Base-by-base conservation (phyloP, 495 filamentous ascomycete species). In the Letharia columbiana region DNA sequence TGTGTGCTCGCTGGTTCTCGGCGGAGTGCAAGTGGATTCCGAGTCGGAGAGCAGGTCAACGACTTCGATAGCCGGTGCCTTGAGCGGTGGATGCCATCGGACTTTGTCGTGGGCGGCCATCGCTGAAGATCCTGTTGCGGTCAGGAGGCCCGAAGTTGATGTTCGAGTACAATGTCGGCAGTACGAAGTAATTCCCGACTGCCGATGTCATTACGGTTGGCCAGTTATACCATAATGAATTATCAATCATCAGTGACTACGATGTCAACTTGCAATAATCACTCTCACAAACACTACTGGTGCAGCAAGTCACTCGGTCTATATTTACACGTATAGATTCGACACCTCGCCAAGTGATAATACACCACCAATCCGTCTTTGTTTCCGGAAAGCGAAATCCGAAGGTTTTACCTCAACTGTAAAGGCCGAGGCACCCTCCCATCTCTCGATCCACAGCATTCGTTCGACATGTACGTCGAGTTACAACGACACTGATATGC, bases 21-120 rank as follows among this genome's bases (percentile, higher is more conserved):
- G 17, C 42, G 20, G 45, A 12, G 41, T 61, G 39, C 44, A 23
- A 23, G 41, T 52, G 44, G 61, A 56, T 6, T 66, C 70, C 11
- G 64, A 58, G 28, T 75, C 69, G 31, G 74, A 72, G 44, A 69
- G 71, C 66, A 76, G 71, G 58, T 82, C 75, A 33, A 80, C 74
- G 63, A 82, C 73, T 65, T 81, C 80, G 65, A 82, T 73, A 66
- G 77, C 72, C 60, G 80, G 77, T 41, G 71, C 69, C 71, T 79
- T 79, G 61, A 81, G 72, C 68, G 77, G 67, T 37, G 54, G 37
- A 12, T 54, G n/a, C 68, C 68, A 65, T 20, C 45, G 44, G 9
- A 31, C 20, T 13, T 35, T 56, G 37, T 64, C 61, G 7, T 59
- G 45, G 7, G 54, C 49, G 23, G 66, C 65, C 61, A 62, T 60